These are phyloP conservation scores for Irpex sp. DNA, from an alignment of 1,284 basidiomycete species.

Conservation along the genomic window DNA sequence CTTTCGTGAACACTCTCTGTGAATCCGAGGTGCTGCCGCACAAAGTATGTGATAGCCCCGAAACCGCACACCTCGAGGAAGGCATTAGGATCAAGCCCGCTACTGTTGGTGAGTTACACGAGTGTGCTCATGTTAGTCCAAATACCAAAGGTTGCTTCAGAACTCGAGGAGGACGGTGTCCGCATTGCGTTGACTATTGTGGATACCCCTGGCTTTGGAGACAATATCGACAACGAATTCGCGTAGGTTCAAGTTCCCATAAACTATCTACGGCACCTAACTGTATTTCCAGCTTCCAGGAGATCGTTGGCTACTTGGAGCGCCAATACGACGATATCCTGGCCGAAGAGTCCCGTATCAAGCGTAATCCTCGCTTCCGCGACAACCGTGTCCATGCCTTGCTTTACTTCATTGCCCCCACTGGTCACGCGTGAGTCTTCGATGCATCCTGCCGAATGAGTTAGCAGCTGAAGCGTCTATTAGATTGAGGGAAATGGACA, in stretches of 20 bases:
- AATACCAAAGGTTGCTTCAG: conserved; percentile 36
- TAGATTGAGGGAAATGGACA: conserved; percentile 97
- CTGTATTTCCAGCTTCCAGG: conserved; percentile 70
- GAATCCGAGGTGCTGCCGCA: conserved; percentile 87
- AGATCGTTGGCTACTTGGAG: conserved; percentile 96
- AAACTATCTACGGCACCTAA: neutral
- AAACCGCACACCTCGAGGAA: conserved; percentile 91
- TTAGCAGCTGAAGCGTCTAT: conserved; percentile 1
- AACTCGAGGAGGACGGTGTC: conserved; percentile 98
- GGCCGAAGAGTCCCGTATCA: conserved; percentile 98
- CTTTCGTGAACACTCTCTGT: conserved; percentile 97
- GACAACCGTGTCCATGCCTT: conserved; percentile 97
- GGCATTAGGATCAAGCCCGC: conserved; percentile 95
- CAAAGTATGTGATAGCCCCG: conserved; percentile 84
- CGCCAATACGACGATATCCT: conserved; percentile 99
- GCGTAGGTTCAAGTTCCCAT: conserved; percentile 57
- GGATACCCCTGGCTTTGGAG: conserved; percentile 98
- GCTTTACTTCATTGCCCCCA: conserved; percentile 97
- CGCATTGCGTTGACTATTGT: conserved; percentile 98
- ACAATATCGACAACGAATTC: conserved; percentile 99
- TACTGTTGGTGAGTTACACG: conserved; percentile 75
- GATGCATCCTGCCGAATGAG: neutral
- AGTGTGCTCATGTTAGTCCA: conserved; percentile 1
- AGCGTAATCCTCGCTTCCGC: conserved; percentile 98
- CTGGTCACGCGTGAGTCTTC: conserved; percentile 66